Percentiles rank a stretch among this genome's conserved stretches.
Evolutionary conservation across 148 eudicot species (phyloP).

Genomic region (Rheum nobile): DNA sequence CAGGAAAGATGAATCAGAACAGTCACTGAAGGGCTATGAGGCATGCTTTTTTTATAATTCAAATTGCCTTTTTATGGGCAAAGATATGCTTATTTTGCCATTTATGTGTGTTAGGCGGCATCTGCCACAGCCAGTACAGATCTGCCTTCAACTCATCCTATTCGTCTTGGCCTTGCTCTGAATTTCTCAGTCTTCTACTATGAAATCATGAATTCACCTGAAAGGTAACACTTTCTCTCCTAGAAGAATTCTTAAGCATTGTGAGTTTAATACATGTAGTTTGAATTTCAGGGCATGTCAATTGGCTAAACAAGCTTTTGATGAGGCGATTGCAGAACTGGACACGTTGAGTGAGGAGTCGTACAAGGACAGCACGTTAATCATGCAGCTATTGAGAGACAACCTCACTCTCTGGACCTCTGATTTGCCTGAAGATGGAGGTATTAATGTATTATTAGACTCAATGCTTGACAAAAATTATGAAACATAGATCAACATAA

Average conservation of each 20-base stretch:
- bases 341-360: slow-evolving; percentile 92
- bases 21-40: slow-evolving; percentile 85
- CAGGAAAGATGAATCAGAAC: slow-evolving; percentile 72
- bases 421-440: slow-evolving; percentile 94
- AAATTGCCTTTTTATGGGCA: not conserved
- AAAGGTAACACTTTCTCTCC: slow-evolving; percentile 30
- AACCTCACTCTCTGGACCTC: slow-evolving; percentile 97
- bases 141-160: slow-evolving; percentile 88
- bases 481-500: not conserved
- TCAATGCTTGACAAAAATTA: no score
- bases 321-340: slow-evolving; percentile 92
- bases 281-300: slow-evolving; percentile 67
- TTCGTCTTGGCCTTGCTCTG: slow-evolving; percentile 92
- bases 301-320: slow-evolving; percentile 96
- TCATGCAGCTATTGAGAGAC: slow-evolving; percentile 89
- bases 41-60: slow-evolving; percentile 23
- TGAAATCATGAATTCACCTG: slow-evolving; percentile 90
- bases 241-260: not conserved
- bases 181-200: slow-evolving; percentile 93
- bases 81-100: slow-evolving; percentile 4
- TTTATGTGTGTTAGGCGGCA: slow-evolving; percentile 46
- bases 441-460: slow-evolving; percentile 25
- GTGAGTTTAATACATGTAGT: not conserved
- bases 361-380: slow-evolving; percentile 89
- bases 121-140: slow-evolving; percentile 75